A percentile compares a stretch with the other conserved stretches of the same genome.
Conservation (phyloP, 139 green algal species). For the Tetradesmus lagerheimii region DNA sequence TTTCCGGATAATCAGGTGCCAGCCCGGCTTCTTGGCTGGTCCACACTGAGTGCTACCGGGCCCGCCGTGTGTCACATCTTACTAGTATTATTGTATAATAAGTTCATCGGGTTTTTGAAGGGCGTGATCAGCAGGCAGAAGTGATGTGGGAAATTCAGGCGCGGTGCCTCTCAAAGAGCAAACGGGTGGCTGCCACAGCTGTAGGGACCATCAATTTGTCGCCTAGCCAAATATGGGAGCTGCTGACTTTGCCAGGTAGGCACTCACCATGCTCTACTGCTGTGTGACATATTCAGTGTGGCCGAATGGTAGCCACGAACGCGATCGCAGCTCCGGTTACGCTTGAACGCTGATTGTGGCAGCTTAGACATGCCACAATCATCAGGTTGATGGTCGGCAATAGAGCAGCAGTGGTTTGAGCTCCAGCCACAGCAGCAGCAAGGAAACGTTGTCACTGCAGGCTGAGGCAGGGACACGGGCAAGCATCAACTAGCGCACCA, state of each 20-base stretch:
- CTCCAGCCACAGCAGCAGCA: background rate
- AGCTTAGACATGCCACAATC: too few species aligned
- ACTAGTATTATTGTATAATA: background rate
- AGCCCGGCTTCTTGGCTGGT: background rate
- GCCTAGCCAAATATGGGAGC: slow-evolving; percentile 4
- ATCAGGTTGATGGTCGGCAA: too few species aligned
- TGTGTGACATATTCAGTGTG: background rate
- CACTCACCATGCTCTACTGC: background rate
- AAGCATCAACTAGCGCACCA: background rate
- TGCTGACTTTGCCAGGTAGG: slow-evolving; percentile 27
- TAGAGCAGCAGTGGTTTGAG: background rate
- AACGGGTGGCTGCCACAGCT: slow-evolving; percentile 8
- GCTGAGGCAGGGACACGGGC: background rate
- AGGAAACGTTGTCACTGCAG: background rate
- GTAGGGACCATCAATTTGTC: background rate
- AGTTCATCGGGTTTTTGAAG: background rate
- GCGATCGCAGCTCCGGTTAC: background rate
- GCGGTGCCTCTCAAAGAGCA: background rate
- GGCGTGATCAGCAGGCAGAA: background rate
- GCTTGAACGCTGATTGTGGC: background rate
- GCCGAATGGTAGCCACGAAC: background rate
- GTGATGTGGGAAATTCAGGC: background rate
- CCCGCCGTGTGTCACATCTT: background rate
- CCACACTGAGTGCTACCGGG: background rate
- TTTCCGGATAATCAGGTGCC: background rate